Evolutionary conservation across 139 green algal species (phyloP).

Genomic region (Astrephomene gubernaculifera): DNA sequence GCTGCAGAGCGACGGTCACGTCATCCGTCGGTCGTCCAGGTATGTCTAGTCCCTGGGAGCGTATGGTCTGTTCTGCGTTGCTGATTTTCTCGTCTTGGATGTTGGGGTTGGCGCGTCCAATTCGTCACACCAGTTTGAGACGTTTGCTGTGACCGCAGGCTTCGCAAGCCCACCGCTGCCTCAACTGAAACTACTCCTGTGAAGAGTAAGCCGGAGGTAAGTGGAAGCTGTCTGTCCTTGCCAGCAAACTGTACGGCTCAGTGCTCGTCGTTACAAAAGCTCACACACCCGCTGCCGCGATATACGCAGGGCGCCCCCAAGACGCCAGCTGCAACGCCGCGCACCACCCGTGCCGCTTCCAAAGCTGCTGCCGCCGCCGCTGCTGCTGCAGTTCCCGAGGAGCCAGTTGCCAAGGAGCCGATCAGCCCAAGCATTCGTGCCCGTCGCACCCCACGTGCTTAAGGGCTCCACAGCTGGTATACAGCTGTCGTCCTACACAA

Average conservation of each 20-base stretch:
- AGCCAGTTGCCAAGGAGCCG: not conserved
- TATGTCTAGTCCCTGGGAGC: not conserved
- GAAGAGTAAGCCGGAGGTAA: not conserved
- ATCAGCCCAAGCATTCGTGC: not conserved
- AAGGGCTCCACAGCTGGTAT: not conserved
- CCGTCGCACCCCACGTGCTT: not conserved
- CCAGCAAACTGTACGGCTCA: not conserved
- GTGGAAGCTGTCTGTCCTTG: not conserved
- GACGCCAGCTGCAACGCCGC: not conserved
- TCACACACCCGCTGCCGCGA: not conserved
- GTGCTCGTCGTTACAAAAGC: not conserved
- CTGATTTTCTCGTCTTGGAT: no score
- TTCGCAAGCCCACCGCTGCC: no score
- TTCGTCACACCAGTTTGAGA: no score
- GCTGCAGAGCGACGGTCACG: slow-evolving; percentile 31
- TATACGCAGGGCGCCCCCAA: not conserved
- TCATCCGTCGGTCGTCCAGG: slow-evolving; percentile 29
- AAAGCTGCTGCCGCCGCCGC: not conserved
- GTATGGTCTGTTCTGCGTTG: no score
- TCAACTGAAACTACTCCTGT: no score
- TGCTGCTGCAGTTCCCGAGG: not conserved
- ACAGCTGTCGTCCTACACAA: no score
- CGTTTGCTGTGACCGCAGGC: no score
- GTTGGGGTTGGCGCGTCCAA: no score
- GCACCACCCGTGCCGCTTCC: not conserved